Base-by-base conservation (phyloP, 441 rosid genomes). In the Adansonia madagascariensis region DNA sequence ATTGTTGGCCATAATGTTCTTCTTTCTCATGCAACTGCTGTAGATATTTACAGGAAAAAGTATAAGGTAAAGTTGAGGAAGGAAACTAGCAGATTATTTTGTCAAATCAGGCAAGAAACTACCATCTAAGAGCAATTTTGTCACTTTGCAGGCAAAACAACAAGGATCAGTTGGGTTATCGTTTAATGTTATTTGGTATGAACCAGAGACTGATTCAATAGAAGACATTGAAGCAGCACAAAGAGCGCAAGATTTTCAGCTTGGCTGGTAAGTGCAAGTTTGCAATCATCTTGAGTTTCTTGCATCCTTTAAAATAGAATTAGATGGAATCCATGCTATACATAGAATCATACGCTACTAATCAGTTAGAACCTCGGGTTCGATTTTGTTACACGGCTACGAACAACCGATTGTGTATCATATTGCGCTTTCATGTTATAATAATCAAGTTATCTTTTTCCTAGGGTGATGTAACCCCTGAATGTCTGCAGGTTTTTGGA, bases 221-320 rank as follows among this genome's bases (percentile, higher is more conserved):
- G 83, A 73, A 39, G 89, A 90, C 73, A 84, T 80, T 17, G 87
- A 88, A 78, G 97, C 95, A 46, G 80, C 94, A 64, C 90, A 92
- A 77, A 84, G 92, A 81, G 94, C 95, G 18, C 92, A 85, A 85
- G 96, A 93, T 81, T 93, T 93, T 82, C 92, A 90, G 83, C 88
- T 93, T 81, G 96, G 93, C 79, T 93, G 97, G 97, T 92, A 86
- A 78, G 3, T 62, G 6, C 70, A 4, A 24, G 46, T 31, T 14
- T 68, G 7, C 74, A 11, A 41, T 61, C 41, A 56, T 50, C 47
- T 49, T 70, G 52, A 43, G 55, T 12, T 2, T 20, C 1, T 44
- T 67, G 24, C 8, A 9, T 9, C n/a, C 43, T 62, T 8, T 74
- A 59, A 8, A 53, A 15, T 35, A 14, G 31, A n/a, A 59, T 43